Percentiles rank a stretch among this genome's conserved stretches.
Evolutionary conservation across 2,329 filamentous ascomycete genomes (phyloP).

Genomic region (Colletotrichum acutatum): DNA sequence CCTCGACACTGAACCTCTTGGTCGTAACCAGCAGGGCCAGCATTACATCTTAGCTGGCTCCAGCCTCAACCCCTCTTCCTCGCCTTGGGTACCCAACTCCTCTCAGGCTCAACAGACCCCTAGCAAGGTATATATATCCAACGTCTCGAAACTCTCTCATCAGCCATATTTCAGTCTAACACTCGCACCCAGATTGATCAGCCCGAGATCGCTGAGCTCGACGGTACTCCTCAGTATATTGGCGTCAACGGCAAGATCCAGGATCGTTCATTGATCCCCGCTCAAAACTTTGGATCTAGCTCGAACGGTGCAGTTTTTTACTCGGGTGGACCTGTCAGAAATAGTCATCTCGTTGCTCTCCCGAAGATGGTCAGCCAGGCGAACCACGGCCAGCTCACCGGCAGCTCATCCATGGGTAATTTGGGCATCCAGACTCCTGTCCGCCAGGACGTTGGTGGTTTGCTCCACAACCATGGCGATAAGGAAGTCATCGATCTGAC

Average conservation of each 20-base stretch:
- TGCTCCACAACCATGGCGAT: neutral
- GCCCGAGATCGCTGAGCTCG: conserved; percentile 3
- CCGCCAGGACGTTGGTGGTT: neutral
- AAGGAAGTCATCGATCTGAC: neutral
- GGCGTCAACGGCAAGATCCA: neutral
- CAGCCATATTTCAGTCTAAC: neutral
- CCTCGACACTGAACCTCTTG: neutral
- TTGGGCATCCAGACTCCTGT: conserved; percentile 3
- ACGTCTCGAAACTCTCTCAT: neutral
- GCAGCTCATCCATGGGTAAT: conserved; percentile 24
- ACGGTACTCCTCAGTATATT: neutral
- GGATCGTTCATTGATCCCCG: neutral
- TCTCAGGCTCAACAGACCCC: neutral
- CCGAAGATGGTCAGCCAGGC: neutral
- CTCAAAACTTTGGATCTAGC: neutral
- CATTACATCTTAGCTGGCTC: neutral
- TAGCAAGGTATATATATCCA: neutral
- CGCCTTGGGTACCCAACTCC: conserved; percentile 26
- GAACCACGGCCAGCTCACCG: conserved; percentile 10
- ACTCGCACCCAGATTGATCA: neutral
- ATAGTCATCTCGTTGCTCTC: neutral
- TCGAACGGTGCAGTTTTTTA: neutral
- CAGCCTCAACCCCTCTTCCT: conserved; percentile 28
- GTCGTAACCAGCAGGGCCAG: neutral
- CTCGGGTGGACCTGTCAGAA: neutral